These are phyloP conservation scores for Populus pruinosa DNA, from an alignment of 345 rosid genomes.

Conservation along the genomic window DNA sequence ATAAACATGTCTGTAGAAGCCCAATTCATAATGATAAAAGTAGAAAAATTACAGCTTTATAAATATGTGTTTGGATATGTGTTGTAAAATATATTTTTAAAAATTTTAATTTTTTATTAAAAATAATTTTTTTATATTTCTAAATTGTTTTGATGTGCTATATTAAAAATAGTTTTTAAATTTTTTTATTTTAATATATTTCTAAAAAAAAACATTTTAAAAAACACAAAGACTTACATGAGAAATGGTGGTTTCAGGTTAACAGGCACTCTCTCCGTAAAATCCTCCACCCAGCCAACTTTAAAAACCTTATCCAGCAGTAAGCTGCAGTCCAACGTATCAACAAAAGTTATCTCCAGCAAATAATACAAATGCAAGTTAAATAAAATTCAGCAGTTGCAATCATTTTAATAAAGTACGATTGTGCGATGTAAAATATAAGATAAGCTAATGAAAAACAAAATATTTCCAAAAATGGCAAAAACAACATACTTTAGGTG, in stretches of 20 bases:
- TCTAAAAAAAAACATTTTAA: too few species aligned
- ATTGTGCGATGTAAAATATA: neutral
- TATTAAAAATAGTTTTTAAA: too few species aligned
- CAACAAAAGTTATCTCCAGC: constrained; percentile 47
- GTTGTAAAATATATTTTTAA: too few species aligned
- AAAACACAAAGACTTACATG: too few species aligned
- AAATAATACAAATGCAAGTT: constrained; percentile 42
- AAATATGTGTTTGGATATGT: too few species aligned
- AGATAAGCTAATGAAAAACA: too few species aligned
- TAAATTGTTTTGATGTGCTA: too few species aligned
- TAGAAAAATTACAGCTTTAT: neutral
- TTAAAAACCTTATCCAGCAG: constrained; percentile 55
- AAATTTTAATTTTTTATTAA: too few species aligned
- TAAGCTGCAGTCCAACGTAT: constrained; percentile 49
- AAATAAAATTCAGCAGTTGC: constrained; percentile 9
- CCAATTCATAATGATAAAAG: neutral
- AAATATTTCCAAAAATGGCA: too few species aligned
- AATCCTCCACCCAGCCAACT: constrained; percentile 77
- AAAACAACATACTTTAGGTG: too few species aligned
- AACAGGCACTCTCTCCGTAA: constrained; percentile 92
- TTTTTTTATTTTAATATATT: too few species aligned
- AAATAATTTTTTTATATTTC: too few species aligned
- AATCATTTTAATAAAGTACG: neutral
- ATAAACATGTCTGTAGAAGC: neutral
- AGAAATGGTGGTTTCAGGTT: neutral